phyloP scores from a whole-genome alignment of 73 alveolate species.

The Durusdinium trenchii region DNA sequence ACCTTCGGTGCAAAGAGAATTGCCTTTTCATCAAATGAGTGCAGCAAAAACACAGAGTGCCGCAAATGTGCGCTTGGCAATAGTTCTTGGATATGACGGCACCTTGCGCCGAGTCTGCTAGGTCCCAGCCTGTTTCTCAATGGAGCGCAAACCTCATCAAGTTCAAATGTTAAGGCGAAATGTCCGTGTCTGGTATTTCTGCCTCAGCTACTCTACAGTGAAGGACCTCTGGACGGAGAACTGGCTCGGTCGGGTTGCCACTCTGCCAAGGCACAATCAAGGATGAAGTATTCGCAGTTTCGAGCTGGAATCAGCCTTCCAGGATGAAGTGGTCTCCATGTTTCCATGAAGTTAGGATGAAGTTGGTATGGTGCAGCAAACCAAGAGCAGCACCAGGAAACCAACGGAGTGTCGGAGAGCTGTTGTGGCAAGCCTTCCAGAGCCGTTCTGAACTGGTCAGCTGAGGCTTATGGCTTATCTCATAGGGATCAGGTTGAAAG shows the following conservation, averaged over 20 bases:
- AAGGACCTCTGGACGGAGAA: no score
- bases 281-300: conserved; percentile 63
- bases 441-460: neutral
- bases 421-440: conserved; percentile 49
- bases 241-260: no score
- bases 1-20: no score
- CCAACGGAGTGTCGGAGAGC: conserved; percentile 37
- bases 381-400: conserved; percentile 53
- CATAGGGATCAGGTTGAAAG: no score
- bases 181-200: neutral
- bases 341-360: no score
- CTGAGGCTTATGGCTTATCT: no score
- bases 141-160: conserved; percentile 52
- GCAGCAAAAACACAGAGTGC: no score
- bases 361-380: no score
- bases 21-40: no score
- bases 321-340: no score
- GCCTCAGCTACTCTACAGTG: neutral
- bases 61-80: no score
- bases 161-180: neutral
- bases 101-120: neutral
- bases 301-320: conserved; percentile 83
- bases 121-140: conserved; percentile 46
- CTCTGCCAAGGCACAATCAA: conserved; percentile 42
- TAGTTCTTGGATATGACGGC: no score